phyloP scores from a whole-genome alignment of 495 filamentous ascomycete genomes.

The Delitschia confertaspora region DNA sequence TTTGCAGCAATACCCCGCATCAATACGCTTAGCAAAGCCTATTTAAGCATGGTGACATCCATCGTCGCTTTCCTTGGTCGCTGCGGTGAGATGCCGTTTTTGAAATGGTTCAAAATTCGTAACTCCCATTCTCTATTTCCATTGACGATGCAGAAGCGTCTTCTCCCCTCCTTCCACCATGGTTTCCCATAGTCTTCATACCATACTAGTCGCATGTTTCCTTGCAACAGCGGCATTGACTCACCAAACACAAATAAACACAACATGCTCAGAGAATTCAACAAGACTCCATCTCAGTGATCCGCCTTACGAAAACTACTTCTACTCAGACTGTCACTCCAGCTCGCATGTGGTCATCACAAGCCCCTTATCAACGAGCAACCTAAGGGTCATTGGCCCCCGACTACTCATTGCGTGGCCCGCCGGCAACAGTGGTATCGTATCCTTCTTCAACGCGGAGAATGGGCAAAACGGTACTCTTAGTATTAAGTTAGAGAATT shows the following conservation, averaged over 20 bases:
- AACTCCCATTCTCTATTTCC: too few species aligned
- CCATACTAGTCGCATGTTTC: too few species aligned
- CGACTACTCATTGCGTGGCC: constrained; percentile 56
- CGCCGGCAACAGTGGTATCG: constrained; percentile 53
- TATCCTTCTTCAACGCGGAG: constrained; percentile 45
- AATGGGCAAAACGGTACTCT: constrained; percentile 48
- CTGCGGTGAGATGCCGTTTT: too few species aligned
- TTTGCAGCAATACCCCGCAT: too few species aligned
- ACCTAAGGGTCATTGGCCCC: constrained; percentile 46
- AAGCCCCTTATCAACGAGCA: constrained; percentile 44
- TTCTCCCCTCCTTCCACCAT: too few species aligned
- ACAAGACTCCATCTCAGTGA: constrained; percentile 30
- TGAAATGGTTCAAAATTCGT: too few species aligned
- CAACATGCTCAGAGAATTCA: constrained; percentile 4
- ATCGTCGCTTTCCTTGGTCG: too few species aligned
- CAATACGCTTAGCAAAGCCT: too few species aligned
- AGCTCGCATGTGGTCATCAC: constrained; percentile 52
- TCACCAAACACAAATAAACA: constrained; percentile 1
- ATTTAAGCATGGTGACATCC: too few species aligned
- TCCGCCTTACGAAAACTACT: constrained; percentile 55
- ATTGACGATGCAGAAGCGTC: too few species aligned
- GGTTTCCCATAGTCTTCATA: too few species aligned
- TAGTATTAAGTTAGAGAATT: constrained; percentile 43
- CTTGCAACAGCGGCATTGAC: not conserved
- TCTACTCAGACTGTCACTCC: constrained; percentile 48